Percentiles rank a stretch among this genome's conserved stretches.
phyloP scores from a whole-genome alignment of 345 rosid genomes.

The Sapria himalayana region DNA sequence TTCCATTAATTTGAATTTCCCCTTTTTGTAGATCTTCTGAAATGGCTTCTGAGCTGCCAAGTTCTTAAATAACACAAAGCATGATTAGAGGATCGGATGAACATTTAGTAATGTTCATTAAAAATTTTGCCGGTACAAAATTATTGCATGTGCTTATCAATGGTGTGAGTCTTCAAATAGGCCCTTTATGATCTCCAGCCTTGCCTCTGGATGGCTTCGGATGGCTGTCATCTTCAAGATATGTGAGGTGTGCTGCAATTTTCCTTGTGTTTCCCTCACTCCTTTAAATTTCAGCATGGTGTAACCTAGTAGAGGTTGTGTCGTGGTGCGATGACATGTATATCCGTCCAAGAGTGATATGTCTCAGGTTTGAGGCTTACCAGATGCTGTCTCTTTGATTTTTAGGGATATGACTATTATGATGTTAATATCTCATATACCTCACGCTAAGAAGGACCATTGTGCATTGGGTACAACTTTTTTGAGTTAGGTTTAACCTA shows the following conservation, averaged over 20 bases:
- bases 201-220: slow-evolving; percentile 39
- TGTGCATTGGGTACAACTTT: too few species aligned
- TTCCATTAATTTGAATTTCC: neutral
- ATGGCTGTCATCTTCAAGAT: slow-evolving; percentile 24
- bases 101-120: slow-evolving; percentile 15
- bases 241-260: slow-evolving; percentile 24
- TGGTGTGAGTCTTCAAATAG: slow-evolving; percentile 29
- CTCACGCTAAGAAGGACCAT: too few species aligned
- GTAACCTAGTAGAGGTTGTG: neutral
- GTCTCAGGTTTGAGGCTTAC: neutral
- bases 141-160: slow-evolving; percentile 14
- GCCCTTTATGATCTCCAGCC: slow-evolving; percentile 41
- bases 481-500: too few species aligned
- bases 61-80: slow-evolving; percentile 14
- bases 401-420: too few species aligned
- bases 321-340: neutral
- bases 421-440: too few species aligned
- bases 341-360: neutral
- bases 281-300: neutral
- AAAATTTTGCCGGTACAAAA: slow-evolving; percentile 8
- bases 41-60: slow-evolving; percentile 60
- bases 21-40: slow-evolving; percentile 36
- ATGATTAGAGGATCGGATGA: slow-evolving; percentile 17
- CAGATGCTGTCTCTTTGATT: neutral
- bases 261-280: neutral